Base-by-base conservation (phyloP, 2,329 filamentous ascomycete genomes). In the Lojkania enalia region DNA sequence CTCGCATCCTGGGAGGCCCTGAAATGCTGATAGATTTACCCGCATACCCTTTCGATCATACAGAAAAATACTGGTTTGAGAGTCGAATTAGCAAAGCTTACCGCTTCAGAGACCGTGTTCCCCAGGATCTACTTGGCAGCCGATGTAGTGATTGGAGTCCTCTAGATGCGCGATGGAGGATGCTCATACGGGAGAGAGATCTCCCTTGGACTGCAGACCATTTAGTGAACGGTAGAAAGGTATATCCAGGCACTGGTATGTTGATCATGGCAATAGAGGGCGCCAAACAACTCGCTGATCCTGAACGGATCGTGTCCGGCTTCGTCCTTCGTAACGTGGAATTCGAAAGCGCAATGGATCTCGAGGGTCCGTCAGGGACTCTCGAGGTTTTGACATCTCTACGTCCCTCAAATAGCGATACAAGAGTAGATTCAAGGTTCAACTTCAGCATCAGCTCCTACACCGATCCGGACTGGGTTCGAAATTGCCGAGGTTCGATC, bases 41-140 rank as follows among this genome's bases (percentile, higher is more conserved):
- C 2, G 40, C 47, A 3, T 66, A 64, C 29, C 51, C 51, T 5
- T 66, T 58, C 53, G 54, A 63, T 36, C 58, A 63, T 39, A 40
- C 51, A 12, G 47, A 42, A 20, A 25, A 45, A 12, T 57, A 49
- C 40, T 64, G 57, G 57, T 32, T 41, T 19, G 47, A 50, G 27
- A 29, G 27, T 7, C 20, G 37, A 18, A 20, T 39, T 2, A 46
- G 23, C 21, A 37, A 40, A n/a, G 19, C 27, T 20, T 39, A 35
- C 30, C 20, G 46, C 14, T 44, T 48, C 23, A 25, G 40, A 6
- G 18, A 44, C 20, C 15, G 31, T 9, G 16, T 9, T 12, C 33
- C 9, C 5, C 33, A 36, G 20, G 16, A 20, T 20, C 33, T 36
- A 11, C 18, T 36, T 9, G 33, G 33, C 12, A 21, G 5, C 16